Conservation (phyloP, 2,329 filamentous ascomycete genomes). For the Pseudophaeomoniella oleicola region DNA sequence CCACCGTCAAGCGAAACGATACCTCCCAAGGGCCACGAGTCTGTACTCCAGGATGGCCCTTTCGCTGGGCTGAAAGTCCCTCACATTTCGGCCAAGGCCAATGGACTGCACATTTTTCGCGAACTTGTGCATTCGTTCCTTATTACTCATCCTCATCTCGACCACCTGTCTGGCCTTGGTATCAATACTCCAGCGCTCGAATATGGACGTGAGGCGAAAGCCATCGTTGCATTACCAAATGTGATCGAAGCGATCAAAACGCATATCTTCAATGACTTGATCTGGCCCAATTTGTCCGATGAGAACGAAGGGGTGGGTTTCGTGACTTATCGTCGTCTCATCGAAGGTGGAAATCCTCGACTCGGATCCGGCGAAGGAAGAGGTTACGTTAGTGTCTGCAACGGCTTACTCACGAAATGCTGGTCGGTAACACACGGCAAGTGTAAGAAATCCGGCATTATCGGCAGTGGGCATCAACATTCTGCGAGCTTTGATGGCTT, state of each 20-base stretch:
- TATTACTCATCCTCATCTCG: conserved; percentile 93
- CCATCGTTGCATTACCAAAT: conserved; percentile 68
- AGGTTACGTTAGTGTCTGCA: conserved; percentile 78
- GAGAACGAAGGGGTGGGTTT: conserved; percentile 90
- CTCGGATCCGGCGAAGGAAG: conserved; percentile 65
- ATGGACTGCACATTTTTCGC: conserved; percentile 66
- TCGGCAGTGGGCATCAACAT: conserved; percentile 48
- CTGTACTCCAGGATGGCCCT: conserved; percentile 42
- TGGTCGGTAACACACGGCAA: conserved; percentile 82
- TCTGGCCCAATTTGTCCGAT: conserved; percentile 94
- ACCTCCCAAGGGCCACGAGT: conserved; percentile 12
- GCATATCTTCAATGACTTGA: conserved; percentile 94
- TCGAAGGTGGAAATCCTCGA: conserved; percentile 75
- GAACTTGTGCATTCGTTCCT: conserved; percentile 75
- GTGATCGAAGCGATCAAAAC: conserved; percentile 87
- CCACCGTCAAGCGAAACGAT: conserved; percentile 13
- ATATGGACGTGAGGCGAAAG: conserved; percentile 62
- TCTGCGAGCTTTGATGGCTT: conserved; percentile 30
- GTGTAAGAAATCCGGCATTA: conserved; percentile 52
- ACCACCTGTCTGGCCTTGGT: conserved; percentile 82
- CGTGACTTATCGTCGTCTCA: conserved; percentile 75
- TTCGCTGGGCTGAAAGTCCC: conserved; percentile 68
- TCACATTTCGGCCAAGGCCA: conserved; percentile 51
- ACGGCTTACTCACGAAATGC: conserved; percentile 76
- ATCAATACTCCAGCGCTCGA: conserved; percentile 84